These are phyloP conservation scores for Danielia oregonensis DNA, from an alignment of 805 yeast species.

Conservation along the genomic window DNA sequence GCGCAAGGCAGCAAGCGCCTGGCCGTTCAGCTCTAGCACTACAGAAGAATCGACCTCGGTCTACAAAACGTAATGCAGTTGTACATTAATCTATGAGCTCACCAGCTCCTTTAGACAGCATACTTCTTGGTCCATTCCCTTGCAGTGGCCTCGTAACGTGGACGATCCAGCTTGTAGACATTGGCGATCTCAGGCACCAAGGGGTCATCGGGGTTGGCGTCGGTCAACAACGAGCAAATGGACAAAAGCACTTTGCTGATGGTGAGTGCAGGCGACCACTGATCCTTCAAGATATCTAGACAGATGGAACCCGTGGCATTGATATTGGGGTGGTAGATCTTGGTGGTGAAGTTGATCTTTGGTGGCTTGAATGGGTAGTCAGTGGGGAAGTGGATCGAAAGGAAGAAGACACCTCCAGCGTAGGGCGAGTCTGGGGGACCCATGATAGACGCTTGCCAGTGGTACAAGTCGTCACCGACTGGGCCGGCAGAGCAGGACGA, in stretches of 20 bases:
- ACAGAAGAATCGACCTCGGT: too few relatives aligned
- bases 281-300: constrained; percentile 93
- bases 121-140: constrained; percentile 98
- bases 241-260: constrained; percentile 92
- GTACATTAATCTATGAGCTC: constrained; percentile 15
- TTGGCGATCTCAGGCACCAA: constrained; percentile 98
- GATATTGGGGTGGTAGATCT: constrained; percentile 96
- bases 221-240: constrained; percentile 92
- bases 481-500: constrained; percentile 99
- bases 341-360: constrained; percentile 80
- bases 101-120: constrained; percentile 58
- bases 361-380: constrained; percentile 99
- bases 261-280: constrained; percentile 98
- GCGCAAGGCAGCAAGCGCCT: too few relatives aligned
- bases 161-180: constrained; percentile 88
- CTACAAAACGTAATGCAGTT: constrained; percentile 9
- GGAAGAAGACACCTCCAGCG: constrained; percentile 91
- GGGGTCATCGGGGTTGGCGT: constrained; percentile 99
- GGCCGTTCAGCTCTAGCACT: too few relatives aligned
- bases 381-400: constrained; percentile 96
- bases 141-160: constrained; percentile 94
- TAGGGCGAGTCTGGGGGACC: constrained; percentile 95
- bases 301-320: constrained; percentile 95
- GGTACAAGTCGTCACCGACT: constrained; percentile 94
- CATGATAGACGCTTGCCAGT: constrained; percentile 99